Evolutionary conservation across 805 yeast species (phyloP), one percentile per base, ranked within the genome.

Genomic region (Cyberlindnera nakhonratchasimensis): DNA sequence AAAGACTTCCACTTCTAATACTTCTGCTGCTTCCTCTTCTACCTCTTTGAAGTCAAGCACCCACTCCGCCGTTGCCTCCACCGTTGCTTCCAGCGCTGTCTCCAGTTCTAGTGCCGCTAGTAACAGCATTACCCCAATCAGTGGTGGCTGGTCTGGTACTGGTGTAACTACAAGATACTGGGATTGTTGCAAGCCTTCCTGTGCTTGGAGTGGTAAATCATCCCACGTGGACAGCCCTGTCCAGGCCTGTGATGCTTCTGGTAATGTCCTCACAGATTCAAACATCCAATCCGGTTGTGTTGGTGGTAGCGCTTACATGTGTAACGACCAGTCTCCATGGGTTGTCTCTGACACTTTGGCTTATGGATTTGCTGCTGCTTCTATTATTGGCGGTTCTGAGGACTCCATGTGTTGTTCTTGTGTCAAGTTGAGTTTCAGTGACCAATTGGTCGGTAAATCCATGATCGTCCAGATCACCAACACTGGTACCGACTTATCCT

Each of bases 321-420:
- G 49, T 37, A 45, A 39, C 24, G 49, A 45, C 36, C 49, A 45
- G 37, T 20, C 39, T 21, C 46, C 49, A 39, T 45, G 43, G 43
- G 45, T 38, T 13, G 30, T 45, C 21, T 29, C 35, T 21, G 46
- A 42, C 32, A 29, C 37, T 14, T 37, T 45, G 37, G 49, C 49
- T 11, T 45, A 45, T 24, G 49, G 49, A 16, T 45, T 45, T 26
- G 49, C 49, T 13, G 49, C 49, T 29, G 49, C 49, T 20, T 42
- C 46, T 8, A 19, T 45, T 34, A 16, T 32, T 18, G 49, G 49
- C 20, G 41, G 44, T 10, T 26, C 30, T 11, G 49, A 45, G 35
- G 44, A 42, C 38, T 29, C 44, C 34, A 39, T 45, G 39, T 43
- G 46, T 21, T 45, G 49, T 31, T 39, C 50, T 7, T 46, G 46